phyloP scores from a whole-genome alignment of 306 rosid species.

The Psophocarpus tetragonolobus region DNA sequence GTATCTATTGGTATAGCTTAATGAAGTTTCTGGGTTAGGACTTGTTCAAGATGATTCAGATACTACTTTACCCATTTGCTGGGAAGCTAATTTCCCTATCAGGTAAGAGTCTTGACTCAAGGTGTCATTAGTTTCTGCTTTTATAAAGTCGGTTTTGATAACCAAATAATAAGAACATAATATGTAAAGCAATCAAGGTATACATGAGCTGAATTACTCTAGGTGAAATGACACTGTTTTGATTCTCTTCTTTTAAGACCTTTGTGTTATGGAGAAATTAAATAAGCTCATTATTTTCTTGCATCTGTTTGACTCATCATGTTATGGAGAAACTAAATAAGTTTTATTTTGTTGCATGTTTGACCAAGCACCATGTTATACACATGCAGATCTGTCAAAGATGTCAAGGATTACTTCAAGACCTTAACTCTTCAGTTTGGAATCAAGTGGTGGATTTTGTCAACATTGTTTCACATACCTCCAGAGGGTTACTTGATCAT shows the following conservation, averaged over 20 bases:
- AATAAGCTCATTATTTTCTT: conserved; percentile 9
- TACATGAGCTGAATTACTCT: not conserved
- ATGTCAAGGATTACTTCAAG: conserved; percentile 65
- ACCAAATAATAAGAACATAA: not conserved
- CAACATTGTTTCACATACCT: conserved; percentile 59
- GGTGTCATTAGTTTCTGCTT: not conserved
- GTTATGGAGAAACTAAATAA: not conserved
- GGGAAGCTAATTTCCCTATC: conserved; percentile 63
- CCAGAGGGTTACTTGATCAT: conserved; percentile 77
- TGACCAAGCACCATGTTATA: conserved; percentile 19
- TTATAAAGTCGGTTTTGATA: not conserved
- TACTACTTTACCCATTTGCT: conserved; percentile 68
- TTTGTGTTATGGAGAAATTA: not conserved
- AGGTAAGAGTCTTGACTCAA: conserved; percentile 42
- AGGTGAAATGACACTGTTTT: not conserved
- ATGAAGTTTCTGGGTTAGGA: conserved; percentile 53
- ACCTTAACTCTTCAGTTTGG: conserved; percentile 65
- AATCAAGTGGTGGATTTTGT: conserved; percentile 75
- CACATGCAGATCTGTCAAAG: conserved; percentile 64
- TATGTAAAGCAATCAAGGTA: not conserved
- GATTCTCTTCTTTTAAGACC: not conserved
- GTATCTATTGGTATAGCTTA: conserved; percentile 54
- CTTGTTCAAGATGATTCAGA: conserved; percentile 64
- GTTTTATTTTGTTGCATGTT: conserved; percentile 27
- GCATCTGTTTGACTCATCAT: conserved; percentile 1